phyloP scores from a whole-genome alignment of 805 yeast genomes.

The Candida ficus region DNA sequence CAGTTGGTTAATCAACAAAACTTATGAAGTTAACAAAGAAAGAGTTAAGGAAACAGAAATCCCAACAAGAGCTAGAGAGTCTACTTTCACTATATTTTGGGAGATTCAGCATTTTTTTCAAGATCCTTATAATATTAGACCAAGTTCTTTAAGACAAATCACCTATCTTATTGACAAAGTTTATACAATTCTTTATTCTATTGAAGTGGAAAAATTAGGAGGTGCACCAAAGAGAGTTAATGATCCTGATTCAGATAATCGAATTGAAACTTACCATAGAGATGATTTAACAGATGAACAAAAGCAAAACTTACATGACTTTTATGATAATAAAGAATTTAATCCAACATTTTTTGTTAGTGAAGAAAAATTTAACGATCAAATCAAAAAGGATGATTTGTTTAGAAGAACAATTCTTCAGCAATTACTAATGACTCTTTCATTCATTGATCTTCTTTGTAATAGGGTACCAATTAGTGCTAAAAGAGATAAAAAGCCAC shows the following conservation, averaged over 20 bases:
- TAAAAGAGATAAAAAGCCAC: background rate
- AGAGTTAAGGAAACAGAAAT: slow-evolving; percentile 8
- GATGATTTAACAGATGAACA: slow-evolving; percentile 7
- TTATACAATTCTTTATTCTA: too few relatives aligned
- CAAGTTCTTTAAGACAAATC: too few relatives aligned
- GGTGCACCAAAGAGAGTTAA: too few relatives aligned
- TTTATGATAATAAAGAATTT: slow-evolving; percentile 13
- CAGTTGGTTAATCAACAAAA: slow-evolving; percentile 12
- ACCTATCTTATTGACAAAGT: too few relatives aligned
- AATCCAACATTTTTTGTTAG: slow-evolving; percentile 16
- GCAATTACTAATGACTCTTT: slow-evolving; percentile 3
- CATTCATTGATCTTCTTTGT: slow-evolving; percentile 1
- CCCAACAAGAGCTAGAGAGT: background rate
- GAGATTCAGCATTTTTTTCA: slow-evolving; percentile 13
- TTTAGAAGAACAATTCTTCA: slow-evolving; percentile 14
- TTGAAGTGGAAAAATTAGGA: too few relatives aligned
- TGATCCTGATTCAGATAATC: slow-evolving; percentile 3
- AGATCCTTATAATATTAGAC: too few relatives aligned
- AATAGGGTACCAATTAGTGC: background rate
- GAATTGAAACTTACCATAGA: slow-evolving; percentile 5
- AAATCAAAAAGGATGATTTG: slow-evolving; percentile 12
- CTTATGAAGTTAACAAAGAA: slow-evolving; percentile 12
- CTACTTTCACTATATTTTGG: slow-evolving; percentile 16
- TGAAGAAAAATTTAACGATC: slow-evolving; percentile 13
- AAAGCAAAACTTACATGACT: slow-evolving; percentile 8